phyloP scores from a whole-genome alignment of 2,329 filamentous ascomycete species.

The Plectosphaerella sp. region DNA sequence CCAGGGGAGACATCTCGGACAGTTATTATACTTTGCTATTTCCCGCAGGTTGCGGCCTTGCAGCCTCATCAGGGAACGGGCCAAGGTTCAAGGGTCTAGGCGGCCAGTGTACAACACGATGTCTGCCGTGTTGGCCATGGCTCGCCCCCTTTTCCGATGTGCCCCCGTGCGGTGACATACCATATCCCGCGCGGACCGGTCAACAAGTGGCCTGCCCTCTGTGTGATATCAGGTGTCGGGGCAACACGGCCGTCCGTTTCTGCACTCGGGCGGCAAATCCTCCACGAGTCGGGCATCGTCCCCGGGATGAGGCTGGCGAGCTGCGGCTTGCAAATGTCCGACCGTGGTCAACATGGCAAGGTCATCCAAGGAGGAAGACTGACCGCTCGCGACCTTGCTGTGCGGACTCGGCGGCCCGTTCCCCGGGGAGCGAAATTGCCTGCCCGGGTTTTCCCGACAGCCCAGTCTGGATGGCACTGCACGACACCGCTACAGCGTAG shows the following conservation, averaged over 20 bases:
- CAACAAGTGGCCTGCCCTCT: neutral
- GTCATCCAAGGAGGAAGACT: neutral
- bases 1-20: neutral
- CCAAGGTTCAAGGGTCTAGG: slow-evolving; percentile 2
- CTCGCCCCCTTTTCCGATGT: neutral
- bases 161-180: neutral
- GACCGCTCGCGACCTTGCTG: neutral
- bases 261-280: neutral
- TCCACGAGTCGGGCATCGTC: neutral
- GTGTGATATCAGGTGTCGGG: neutral
- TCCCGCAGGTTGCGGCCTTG: slow-evolving; percentile 12
- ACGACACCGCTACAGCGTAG: too few species aligned
- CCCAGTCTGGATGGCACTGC: neutral
- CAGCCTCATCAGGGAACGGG: slow-evolving; percentile 15
- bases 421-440: neutral
- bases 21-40: slow-evolving; percentile 4
- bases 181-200: neutral
- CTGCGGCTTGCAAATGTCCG: neutral
- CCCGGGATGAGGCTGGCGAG: too few species aligned
- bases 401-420: neutral
- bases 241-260: neutral
- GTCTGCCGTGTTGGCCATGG: slow-evolving; percentile 2
- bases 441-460: slow-evolving; percentile 6
- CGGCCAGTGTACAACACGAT: slow-evolving; percentile 8
- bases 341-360: neutral